These are phyloP conservation scores for Aureobasidium musti DNA, from an alignment of 2,329 filamentous ascomycete species.

Conservation along the genomic window DNA sequence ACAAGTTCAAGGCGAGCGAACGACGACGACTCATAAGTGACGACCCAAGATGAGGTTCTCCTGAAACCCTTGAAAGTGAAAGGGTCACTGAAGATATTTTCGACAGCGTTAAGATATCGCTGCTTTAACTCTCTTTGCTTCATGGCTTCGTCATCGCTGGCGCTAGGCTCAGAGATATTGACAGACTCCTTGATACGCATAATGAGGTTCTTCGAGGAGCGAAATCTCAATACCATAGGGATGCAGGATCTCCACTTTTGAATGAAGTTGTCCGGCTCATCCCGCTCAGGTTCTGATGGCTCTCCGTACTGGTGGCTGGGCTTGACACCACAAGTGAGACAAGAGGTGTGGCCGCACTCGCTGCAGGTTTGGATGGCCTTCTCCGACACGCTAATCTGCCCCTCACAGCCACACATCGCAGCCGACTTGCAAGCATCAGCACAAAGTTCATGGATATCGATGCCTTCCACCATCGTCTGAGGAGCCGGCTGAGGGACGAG, in stretches of 20 bases:
- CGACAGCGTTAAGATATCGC: slow-evolving; percentile 40
- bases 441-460: neutral
- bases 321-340: slow-evolving; percentile 56
- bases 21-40: slow-evolving; percentile 44
- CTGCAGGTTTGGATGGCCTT: slow-evolving; percentile 52
- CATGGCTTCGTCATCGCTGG: too few species aligned
- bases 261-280: slow-evolving; percentile 50
- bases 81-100: slow-evolving; percentile 39
- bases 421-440: slow-evolving; percentile 19
- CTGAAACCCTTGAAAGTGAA: slow-evolving; percentile 43
- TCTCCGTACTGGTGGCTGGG: slow-evolving; percentile 52
- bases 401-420: slow-evolving; percentile 60
- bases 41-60: slow-evolving; percentile 45
- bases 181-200: too few species aligned
- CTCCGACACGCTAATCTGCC: slow-evolving; percentile 44
- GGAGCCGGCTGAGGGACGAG: neutral
- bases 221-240: slow-evolving; percentile 41
- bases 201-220: neutral
- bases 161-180: too few species aligned
- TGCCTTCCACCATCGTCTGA: neutral
- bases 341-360: slow-evolving; percentile 58
- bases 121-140: neutral
- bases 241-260: slow-evolving; percentile 46
- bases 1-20: slow-evolving; percentile 45
- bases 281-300: slow-evolving; percentile 37